phyloP scores from a whole-genome alignment of 2,329 filamentous ascomycete species.

The Neopestalotiopsis sp. region DNA sequence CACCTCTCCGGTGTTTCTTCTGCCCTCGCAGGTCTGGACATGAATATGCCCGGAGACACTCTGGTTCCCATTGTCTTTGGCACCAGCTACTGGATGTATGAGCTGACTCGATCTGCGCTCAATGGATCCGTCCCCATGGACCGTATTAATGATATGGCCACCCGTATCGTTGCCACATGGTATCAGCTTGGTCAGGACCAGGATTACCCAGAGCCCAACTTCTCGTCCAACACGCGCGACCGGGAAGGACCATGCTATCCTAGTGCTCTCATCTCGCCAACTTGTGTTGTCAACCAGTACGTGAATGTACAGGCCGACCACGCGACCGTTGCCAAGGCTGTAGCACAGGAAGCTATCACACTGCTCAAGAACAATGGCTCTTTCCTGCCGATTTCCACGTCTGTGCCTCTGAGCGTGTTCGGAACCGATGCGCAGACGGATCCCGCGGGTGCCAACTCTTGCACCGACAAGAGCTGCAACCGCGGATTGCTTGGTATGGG shows the following conservation, averaged over 20 bases:
- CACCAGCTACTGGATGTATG: slow-evolving; percentile 58
- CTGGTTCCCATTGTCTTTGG: slow-evolving; percentile 51
- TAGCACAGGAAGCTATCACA: slow-evolving; percentile 64
- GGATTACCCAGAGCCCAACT: slow-evolving; percentile 61
- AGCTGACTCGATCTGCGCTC: slow-evolving; percentile 58
- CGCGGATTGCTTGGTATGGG: slow-evolving; percentile 74
- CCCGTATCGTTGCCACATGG: slow-evolving; percentile 63
- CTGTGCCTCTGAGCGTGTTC: slow-evolving; percentile 50
- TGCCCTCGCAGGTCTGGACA: slow-evolving; percentile 76
- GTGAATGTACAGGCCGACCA: slow-evolving; percentile 66
- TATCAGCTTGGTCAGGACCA: slow-evolving; percentile 65
- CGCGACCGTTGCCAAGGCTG: slow-evolving; percentile 53
- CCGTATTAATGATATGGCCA: slow-evolving; percentile 62
- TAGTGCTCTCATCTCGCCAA: slow-evolving; percentile 62
- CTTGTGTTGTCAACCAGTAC: slow-evolving; percentile 71
- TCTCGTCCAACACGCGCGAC: slow-evolving; percentile 63
- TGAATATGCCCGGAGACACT: slow-evolving; percentile 64
- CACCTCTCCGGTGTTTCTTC: slow-evolving; percentile 77
- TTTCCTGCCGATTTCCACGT: slow-evolving; percentile 53
- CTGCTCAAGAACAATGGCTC: slow-evolving; percentile 69
- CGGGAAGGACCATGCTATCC: slow-evolving; percentile 62
- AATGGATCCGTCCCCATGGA: slow-evolving; percentile 63
- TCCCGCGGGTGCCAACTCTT: slow-evolving; percentile 68
- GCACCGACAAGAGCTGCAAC: slow-evolving; percentile 70
- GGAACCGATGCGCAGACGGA: slow-evolving; percentile 59